A percentile compares a stretch with the other conserved stretches of the same genome.
These are phyloP conservation scores for Incumbomyces lentus DNA, from an alignment of 2,329 filamentous ascomycete genomes.

Conservation along the genomic window DNA sequence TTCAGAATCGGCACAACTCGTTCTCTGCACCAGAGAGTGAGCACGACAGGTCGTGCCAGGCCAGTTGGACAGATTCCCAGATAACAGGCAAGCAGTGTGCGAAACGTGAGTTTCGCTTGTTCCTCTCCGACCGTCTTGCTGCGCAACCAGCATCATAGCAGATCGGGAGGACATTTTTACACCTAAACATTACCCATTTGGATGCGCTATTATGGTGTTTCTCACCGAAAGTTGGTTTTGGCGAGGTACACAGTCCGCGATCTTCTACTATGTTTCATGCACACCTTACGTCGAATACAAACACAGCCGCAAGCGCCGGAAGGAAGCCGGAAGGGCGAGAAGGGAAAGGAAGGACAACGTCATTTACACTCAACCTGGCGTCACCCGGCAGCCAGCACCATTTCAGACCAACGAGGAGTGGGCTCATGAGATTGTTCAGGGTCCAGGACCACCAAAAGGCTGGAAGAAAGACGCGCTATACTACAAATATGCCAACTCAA, in stretches of 20 bases:
- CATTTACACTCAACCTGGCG: constrained; percentile 54
- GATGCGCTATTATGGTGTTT: background rate
- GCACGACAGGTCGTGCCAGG: too few species aligned
- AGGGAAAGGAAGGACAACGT: constrained; percentile 13
- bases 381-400: constrained; percentile 66
- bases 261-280: constrained; percentile 41
- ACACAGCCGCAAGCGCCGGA: constrained; percentile 59
- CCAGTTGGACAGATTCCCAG: too few species aligned
- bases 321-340: constrained; percentile 58
- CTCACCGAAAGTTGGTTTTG: constrained; percentile 31
- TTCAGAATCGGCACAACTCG: constrained; percentile 2
- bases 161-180: too few species aligned
- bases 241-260: constrained; percentile 39
- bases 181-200: too few species aligned
- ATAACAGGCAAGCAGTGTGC: too few species aligned
- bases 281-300: constrained; percentile 57
- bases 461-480: constrained; percentile 16
- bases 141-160: too few species aligned
- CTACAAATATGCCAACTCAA: constrained; percentile 30
- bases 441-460: constrained; percentile 54
- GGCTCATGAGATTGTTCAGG: constrained; percentile 74
- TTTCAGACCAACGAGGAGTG: constrained; percentile 84
- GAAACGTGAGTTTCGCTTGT: too few species aligned
- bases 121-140: too few species aligned
- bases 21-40: background rate